phyloP scores from a whole-genome alignment of 2,329 filamentous ascomycete species.

The Amesomyces nigricolor region DNA sequence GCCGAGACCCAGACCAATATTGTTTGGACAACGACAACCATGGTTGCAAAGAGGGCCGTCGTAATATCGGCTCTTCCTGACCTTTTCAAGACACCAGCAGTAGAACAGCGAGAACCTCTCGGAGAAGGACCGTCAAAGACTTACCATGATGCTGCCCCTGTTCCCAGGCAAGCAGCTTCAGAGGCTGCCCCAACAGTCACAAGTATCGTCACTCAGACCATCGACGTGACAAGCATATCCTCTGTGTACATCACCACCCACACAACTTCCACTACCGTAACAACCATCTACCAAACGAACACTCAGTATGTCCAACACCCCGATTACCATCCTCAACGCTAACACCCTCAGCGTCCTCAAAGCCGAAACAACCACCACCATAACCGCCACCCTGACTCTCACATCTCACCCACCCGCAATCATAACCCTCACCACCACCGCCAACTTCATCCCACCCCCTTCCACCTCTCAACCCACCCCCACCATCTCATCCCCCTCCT shows the following conservation, averaged over 20 bases:
- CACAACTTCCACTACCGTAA: slow-evolving; percentile 21
- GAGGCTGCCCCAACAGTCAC: slow-evolving; percentile 13
- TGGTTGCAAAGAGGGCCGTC: slow-evolving; percentile 10
- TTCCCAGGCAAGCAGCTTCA: slow-evolving; percentile 13
- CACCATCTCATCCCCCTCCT: not conserved
- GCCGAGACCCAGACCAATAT: slow-evolving; percentile 23
- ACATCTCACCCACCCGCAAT: slow-evolving; percentile 16
- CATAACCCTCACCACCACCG: slow-evolving; percentile 21
- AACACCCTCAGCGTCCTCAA: slow-evolving; percentile 20
- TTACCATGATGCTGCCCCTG: not conserved
- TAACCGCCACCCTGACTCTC: slow-evolving; percentile 24
- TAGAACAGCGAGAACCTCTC: too few species aligned
- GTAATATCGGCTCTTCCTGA: not conserved
- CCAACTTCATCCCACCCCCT: slow-evolving; percentile 9
- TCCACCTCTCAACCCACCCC: slow-evolving; percentile 5
- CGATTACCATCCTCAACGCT: not conserved
- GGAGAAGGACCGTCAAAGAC: not conserved
- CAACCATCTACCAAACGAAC: slow-evolving; percentile 20
- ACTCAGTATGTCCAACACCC: slow-evolving; percentile 16
- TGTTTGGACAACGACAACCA: slow-evolving; percentile 21
- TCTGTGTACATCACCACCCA: slow-evolving; percentile 13
- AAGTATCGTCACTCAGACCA: slow-evolving; percentile 14
- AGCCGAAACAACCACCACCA: slow-evolving; percentile 19
- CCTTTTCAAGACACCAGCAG: not conserved
- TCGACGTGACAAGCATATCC: slow-evolving; percentile 13